phyloP scores from a whole-genome alignment of 225 moss, liverwort and hornwort genomes.

The Bryum argenteum region DNA sequence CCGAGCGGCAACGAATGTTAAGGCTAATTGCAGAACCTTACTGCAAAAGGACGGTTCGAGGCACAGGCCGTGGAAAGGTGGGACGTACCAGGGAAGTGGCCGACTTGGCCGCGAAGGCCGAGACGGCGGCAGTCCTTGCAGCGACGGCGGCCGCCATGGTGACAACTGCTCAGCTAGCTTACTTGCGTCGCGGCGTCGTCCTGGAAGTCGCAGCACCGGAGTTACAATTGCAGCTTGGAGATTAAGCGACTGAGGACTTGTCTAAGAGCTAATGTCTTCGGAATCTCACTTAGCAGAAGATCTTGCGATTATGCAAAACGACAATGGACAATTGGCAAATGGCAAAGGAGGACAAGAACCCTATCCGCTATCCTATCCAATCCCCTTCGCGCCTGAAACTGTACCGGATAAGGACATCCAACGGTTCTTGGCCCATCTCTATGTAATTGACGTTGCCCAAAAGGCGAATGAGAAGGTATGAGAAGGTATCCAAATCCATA shows the following conservation, averaged over 20 bases:
- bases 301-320: not conserved
- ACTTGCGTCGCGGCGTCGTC: not conserved
- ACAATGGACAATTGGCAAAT: conserved; percentile 10
- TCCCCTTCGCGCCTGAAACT: conserved; percentile 3
- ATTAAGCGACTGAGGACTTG: too few species aligned
- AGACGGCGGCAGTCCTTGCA: conserved; percentile 14
- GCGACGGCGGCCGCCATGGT: conserved; percentile 14
- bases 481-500: too few species aligned
- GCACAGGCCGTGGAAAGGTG: not conserved
- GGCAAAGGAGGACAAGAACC: not conserved
- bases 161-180: not conserved
- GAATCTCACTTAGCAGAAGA: not conserved
- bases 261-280: not conserved
- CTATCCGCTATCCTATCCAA: conserved; percentile 21
- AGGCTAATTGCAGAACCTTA: not conserved
- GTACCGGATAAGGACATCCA: conserved; percentile 20
- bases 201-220: not conserved
- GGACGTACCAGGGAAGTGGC: conserved; percentile 15
- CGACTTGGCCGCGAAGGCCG: conserved; percentile 1
- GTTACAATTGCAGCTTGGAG: not conserved
- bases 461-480: too few species aligned
- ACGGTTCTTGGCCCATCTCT: not conserved
- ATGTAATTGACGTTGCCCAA: too few species aligned
- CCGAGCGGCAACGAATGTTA: not conserved
- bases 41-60: not conserved